Conservation (phyloP, 352 stramenopile genomes). For the Lagenidium giganteum region DNA sequence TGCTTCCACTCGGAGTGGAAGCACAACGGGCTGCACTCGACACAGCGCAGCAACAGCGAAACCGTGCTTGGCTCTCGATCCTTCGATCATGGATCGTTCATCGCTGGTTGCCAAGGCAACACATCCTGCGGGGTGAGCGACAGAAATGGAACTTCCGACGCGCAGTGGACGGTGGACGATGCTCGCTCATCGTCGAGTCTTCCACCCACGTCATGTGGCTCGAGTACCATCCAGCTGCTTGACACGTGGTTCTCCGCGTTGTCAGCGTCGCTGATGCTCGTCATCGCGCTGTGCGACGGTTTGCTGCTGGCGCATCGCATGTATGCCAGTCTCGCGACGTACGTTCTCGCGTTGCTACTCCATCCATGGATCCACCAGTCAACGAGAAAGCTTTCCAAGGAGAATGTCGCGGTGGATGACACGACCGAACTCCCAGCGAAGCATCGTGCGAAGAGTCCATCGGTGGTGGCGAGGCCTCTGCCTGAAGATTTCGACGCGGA, state of each 20-base stretch:
- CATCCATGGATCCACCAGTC: slow-evolving; percentile 58
- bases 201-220: too few relatives aligned
- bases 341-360: slow-evolving; percentile 44
- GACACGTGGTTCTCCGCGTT: slow-evolving; percentile 58
- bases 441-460: slow-evolving; percentile 1
- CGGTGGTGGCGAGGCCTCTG: slow-evolving; percentile 6
- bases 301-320: slow-evolving; percentile 40
- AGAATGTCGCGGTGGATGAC: too few relatives aligned
- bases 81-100: slow-evolving; percentile 6
- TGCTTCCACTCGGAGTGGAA: slow-evolving; percentile 43
- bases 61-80: not conserved
- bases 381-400: too few relatives aligned
- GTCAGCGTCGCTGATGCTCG: slow-evolving; percentile 35
- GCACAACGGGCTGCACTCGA: slow-evolving; percentile 16
- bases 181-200: too few relatives aligned
- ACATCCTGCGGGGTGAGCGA: too few relatives aligned
- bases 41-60: slow-evolving; percentile 1
- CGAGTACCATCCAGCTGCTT: slow-evolving; percentile 29
- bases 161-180: too few relatives aligned
- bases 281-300: slow-evolving; percentile 32
- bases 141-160: too few relatives aligned
- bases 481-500: slow-evolving; percentile 18
- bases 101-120: too few relatives aligned
- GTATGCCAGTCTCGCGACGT: slow-evolving; percentile 34
- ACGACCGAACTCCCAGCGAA: not conserved